Evolutionary conservation across 352 stramenopile species (phyloP).

Genomic region (Pythium biforme): DNA sequence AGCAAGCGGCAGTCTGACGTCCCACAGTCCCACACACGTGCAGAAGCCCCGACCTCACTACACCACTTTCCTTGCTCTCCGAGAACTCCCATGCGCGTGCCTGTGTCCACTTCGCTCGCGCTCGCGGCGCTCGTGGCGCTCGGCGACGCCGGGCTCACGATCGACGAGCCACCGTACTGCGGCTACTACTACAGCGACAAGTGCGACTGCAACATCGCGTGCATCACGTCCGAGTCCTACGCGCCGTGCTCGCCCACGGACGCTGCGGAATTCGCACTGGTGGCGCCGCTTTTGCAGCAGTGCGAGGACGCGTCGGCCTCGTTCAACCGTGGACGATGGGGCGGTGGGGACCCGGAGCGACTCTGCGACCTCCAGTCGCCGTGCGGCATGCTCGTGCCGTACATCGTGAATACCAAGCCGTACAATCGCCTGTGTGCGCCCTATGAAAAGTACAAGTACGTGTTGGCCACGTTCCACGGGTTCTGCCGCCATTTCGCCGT

Average conservation of each 20-base stretch:
- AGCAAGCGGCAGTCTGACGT: no score
- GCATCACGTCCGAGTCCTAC: no score
- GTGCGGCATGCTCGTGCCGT: slow-evolving; percentile 6
- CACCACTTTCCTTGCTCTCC: no score
- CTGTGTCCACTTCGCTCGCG: background rate
- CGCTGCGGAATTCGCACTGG: slow-evolving; percentile 4
- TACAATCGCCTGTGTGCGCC: background rate
- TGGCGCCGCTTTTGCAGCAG: background rate
- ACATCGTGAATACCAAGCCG: background rate
- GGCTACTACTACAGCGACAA: slow-evolving; percentile 16
- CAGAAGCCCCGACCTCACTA: no score
- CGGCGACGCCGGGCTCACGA: background rate
- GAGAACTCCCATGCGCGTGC: background rate
- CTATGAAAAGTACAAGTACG: background rate
- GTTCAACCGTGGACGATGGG: background rate
- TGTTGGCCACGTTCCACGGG: background rate
- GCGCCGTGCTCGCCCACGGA: slow-evolving; percentile 1
- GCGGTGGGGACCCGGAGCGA: background rate
- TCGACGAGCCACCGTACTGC: no score
- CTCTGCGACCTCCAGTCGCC: slow-evolving; percentile 2
- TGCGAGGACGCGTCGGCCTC: slow-evolving; percentile 2
- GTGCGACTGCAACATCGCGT: background rate
- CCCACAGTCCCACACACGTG: no score
- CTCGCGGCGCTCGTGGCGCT: background rate
- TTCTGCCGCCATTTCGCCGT: background rate